These are phyloP conservation scores for Voacanga thouarsii DNA, from an alignment of 257 asterid genomes.

Conservation along the genomic window DNA sequence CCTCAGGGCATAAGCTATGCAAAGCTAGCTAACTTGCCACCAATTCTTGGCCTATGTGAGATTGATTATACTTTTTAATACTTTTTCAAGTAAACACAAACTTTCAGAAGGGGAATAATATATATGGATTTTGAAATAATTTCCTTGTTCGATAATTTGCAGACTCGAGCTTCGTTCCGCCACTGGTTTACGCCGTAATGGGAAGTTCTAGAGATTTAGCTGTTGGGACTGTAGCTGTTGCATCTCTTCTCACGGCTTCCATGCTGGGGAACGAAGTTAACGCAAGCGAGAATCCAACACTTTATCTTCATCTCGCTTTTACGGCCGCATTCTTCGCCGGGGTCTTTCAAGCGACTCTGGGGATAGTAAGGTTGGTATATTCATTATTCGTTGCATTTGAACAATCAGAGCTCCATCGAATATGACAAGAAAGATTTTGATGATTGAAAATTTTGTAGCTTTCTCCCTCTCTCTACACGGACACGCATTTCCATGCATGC, in stretches of 20 bases:
- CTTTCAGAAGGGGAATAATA: no score
- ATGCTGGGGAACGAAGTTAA: slow-evolving; percentile 61
- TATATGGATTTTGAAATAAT: no score
- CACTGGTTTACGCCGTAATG: slow-evolving; percentile 75
- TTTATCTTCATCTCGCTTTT: slow-evolving; percentile 78
- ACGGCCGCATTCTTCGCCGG: slow-evolving; percentile 87
- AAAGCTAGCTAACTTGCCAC: slow-evolving; percentile 86
- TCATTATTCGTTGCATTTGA: not conserved
- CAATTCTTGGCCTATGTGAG: slow-evolving; percentile 91
- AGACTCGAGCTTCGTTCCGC: slow-evolving; percentile 95
- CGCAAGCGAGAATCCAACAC: slow-evolving; percentile 42
- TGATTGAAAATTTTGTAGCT: not conserved
- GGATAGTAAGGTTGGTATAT: slow-evolving; percentile 57
- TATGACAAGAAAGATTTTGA: not conserved
- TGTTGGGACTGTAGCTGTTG: slow-evolving; percentile 90
- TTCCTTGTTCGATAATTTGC: not conserved
- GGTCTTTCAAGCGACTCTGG: slow-evolving; percentile 57
- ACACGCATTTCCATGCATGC: not conserved
- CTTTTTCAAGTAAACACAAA: not conserved
- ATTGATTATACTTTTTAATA: not conserved
- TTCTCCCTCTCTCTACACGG: not conserved
- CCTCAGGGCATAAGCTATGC: slow-evolving; percentile 99
- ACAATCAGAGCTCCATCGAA: not conserved
- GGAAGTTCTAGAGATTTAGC: slow-evolving; percentile 91
- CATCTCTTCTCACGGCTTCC: slow-evolving; percentile 67